Base-by-base conservation (phyloP, 179 eudicot species). In the Silene noctiflora region DNA sequence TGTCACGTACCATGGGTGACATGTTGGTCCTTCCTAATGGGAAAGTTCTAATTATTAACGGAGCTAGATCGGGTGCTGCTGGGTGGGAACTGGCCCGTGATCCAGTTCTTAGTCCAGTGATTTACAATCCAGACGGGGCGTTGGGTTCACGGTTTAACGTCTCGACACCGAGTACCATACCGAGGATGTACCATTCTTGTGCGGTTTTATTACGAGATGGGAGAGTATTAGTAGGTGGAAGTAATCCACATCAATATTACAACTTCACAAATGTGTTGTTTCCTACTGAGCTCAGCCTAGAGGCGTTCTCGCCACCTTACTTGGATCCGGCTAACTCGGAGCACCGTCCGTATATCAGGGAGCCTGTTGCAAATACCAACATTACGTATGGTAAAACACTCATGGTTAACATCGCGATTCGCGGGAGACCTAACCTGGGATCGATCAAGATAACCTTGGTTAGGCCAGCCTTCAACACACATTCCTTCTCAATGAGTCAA, bases 401-500 rank as follows among this genome's bases (percentile, higher is more conserved):
- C 4, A 7, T 3, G 1, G 33, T 91, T 9, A 69, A 71, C 10
- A 86, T 86, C 42, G 44, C 71, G 0, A n/a, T 78, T 6, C 14
- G 35, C 0, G 85, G 79, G 2, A 1, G 13, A 16, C 4, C 67
- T 25, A 21, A 71, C 67, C 78, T 2, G 19, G 31, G 14, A 73
- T 64, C 64, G 16, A 64, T 91, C 29, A 79, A 33, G 71, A 80
- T 91, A 24, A 87, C 88, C 33, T 77, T 87, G 86, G 58, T 87
- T 11, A 77, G 86, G 39, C 90, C 91, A 21, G 76, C 87, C 2
- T 88, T 88, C 25, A 75, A 60, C 27, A 88, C 91, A 39, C 91
- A 88, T 58, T 86, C 94, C 12, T 86, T 83, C 79, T 85, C 89
- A 0, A 87, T 86, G 88, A 85, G 79, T 56, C 94, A 90, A 66